A percentile compares a stretch with the other conserved stretches of the same genome.
Conservation (phyloP, 129 eudicot genomes). For the Chrysanthemum makinoi region DNA sequence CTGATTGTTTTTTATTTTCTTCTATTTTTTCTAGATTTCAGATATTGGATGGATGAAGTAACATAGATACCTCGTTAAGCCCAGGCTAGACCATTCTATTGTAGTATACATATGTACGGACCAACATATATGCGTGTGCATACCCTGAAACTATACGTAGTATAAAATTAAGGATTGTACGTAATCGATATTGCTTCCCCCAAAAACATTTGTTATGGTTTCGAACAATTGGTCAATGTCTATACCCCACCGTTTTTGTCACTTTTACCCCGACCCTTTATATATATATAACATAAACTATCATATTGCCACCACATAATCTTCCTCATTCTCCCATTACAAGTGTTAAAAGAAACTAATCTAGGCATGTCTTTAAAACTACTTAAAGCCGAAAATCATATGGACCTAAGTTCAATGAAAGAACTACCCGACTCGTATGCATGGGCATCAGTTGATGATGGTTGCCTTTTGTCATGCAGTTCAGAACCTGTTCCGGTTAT, state of each 20-base stretch:
- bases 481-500: slow-evolving; percentile 48
- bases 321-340: slow-evolving; percentile 14
- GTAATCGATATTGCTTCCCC: not conserved
- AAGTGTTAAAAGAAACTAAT: not conserved
- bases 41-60: no score
- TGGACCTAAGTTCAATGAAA: slow-evolving; percentile 60
- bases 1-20: no score
- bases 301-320: slow-evolving; percentile 14
- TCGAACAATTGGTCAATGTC: not conserved
- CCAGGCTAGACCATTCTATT: no score
- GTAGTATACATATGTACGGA: no score
- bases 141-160: no score
- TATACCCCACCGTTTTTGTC: slow-evolving; percentile 33
- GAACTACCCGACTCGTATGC: slow-evolving; percentile 30
- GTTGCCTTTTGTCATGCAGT: not conserved
- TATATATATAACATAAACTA: slow-evolving; percentile 30
- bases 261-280: slow-evolving; percentile 25
- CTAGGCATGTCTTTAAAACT: slow-evolving; percentile 42
- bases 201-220: not conserved
- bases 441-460: slow-evolving; percentile 44
- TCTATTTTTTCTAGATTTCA: no score
- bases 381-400: slow-evolving; percentile 27
- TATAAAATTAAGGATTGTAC: no score
- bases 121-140: no score
- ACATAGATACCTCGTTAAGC: no score